phyloP scores from a whole-genome alignment of 1,284 basidiomycete species.

The Thelephora terrestris region DNA sequence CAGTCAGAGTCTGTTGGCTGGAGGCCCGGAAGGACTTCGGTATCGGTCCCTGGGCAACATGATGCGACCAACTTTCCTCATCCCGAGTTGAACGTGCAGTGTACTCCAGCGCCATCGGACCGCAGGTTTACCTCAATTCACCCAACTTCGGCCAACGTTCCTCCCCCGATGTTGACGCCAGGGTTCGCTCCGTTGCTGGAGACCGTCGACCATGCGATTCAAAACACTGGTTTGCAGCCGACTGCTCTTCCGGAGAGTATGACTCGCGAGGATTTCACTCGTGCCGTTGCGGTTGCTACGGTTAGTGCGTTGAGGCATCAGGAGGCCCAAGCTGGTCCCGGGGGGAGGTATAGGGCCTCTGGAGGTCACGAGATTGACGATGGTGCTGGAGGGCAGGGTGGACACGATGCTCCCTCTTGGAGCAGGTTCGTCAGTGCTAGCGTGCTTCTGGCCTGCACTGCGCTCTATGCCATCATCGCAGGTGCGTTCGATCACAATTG shows the following conservation, averaged over 20 bases:
- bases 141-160: conserved; percentile 22
- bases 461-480: conserved; percentile 92
- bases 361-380: conserved; percentile 24
- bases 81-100: conserved; percentile 5
- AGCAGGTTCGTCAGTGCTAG: conserved; percentile 79
- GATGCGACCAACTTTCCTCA: conserved; percentile 14
- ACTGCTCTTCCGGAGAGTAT: conserved; percentile 57
- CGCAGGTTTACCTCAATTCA: conserved; percentile 51
- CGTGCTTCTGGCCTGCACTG: conserved; percentile 83
- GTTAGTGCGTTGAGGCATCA: conserved; percentile 77
- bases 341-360: conserved; percentile 29
- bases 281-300: conserved; percentile 85
- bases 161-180: conserved; percentile 1
- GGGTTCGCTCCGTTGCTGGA: conserved; percentile 64
- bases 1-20: conserved; percentile 21
- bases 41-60: conserved; percentile 27
- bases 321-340: conserved; percentile 43
- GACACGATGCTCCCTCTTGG: conserved; percentile 96
- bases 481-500: conserved; percentile 39
- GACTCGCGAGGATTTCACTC: conserved; percentile 80
- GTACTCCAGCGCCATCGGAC: conserved; percentile 20
- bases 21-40: conserved; percentile 36
- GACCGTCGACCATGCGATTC: conserved; percentile 65
- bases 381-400: conserved; percentile 54
- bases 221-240: conserved; percentile 44